Evolutionary conservation across 2,329 filamentous ascomycete species (phyloP), one percentile per base, ranked within the genome.

Genomic region (Aspergillus bombycis): DNA sequence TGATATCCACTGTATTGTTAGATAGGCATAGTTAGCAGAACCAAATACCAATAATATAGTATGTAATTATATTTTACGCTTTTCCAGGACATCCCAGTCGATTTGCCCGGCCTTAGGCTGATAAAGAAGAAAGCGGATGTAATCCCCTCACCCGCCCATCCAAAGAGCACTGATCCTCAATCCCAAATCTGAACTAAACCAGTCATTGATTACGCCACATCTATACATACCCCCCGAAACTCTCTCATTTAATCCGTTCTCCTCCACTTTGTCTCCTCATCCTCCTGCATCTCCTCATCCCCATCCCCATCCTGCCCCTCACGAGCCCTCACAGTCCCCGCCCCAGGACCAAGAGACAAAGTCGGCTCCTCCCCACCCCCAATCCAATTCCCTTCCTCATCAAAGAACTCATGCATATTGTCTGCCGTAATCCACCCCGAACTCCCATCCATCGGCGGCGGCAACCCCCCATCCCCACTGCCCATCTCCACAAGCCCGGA

Each of bases 321-420:
- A 61, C 86, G 82, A 50, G 85, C 83, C 62, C 85, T 83, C 30
- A 88, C 88, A 1, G 87, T 89, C 10, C 89, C 89, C 61, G 88
- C 88, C 52, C 89, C 89, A 23, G 90, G 80, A 61, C 82, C 83
- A 53, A 82, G 63, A 14, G 72, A 68, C 62, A 77, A 68, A 57
- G 68, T 68, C 58, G 76, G 75, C 58, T 73, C 72, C 60, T 86
- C 74, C 68, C 80, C 63, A 74, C 82, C 46, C 70, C 82, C 86
- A 67, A 91, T 90, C 86, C 90, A 94, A 73, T 94, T 93, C 3
- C 92, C 92, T 10, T 93, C 85, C 65, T 86, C 88, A 70, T 95
- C 91, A 77, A 95, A 91, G 73, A 88, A 96, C 69, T 96, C 87
- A 67, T 90, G 84, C 75, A 96, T 89, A 71, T 97, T 98, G 62